Conservation (phyloP, 1,284 basidiomycete genomes). For the Erythrobasidium hasegawianum region DNA sequence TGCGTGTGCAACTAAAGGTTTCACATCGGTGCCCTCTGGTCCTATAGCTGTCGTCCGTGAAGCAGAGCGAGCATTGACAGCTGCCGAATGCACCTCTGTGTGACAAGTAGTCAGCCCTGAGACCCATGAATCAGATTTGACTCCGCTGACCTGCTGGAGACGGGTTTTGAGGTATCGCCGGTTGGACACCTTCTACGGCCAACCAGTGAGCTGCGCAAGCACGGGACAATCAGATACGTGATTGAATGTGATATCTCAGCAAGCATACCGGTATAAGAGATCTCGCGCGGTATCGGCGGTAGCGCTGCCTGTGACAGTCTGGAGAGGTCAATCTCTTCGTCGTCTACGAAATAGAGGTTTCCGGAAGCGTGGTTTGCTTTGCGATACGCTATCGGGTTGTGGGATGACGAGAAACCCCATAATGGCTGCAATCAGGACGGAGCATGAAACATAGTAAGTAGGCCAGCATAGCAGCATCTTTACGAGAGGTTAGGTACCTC, state of each 20-base stretch:
- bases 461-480: conserved; percentile 49
- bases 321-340: conserved; percentile 97
- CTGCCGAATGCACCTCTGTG: conserved; percentile 38
- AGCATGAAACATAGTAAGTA: conserved; percentile 37
- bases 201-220: conserved; percentile 77
- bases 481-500: conserved; percentile 57
- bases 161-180: conserved; percentile 93
- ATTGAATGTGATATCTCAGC: neutral
- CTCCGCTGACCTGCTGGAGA: conserved; percentile 57
- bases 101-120: too few species aligned
- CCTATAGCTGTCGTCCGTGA: conserved; percentile 10
- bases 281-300: conserved; percentile 68
- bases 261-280: conserved; percentile 60
- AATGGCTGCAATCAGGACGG: conserved; percentile 40
- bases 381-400: conserved; percentile 44
- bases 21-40: conserved; percentile 34
- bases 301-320: conserved; percentile 78
- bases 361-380: conserved; percentile 49
- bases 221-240: neutral
- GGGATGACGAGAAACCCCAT: conserved; percentile 45
- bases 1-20: conserved; percentile 71
- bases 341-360: conserved; percentile 81
- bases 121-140: too few species aligned
- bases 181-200: conserved; percentile 95
- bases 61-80: conserved; percentile 28